A percentile compares a stretch with the other conserved stretches of the same genome.
Conservation (phyloP, 2,329 filamentous ascomycete genomes). For the Nothophaeocryptopus gaeumannii region DNA sequence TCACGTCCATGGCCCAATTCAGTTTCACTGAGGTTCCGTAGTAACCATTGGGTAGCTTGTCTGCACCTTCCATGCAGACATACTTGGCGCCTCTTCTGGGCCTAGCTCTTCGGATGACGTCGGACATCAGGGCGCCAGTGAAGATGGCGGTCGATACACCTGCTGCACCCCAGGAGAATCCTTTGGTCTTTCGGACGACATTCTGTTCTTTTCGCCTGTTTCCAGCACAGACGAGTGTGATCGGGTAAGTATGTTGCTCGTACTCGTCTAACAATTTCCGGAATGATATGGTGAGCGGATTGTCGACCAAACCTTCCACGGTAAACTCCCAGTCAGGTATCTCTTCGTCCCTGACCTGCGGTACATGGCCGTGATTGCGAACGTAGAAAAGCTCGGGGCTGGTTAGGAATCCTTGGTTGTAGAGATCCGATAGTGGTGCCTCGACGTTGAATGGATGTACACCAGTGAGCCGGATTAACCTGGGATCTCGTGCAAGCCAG, state of each 20-base stretch:
- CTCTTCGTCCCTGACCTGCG: slow-evolving; percentile 67
- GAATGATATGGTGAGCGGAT: slow-evolving; percentile 69
- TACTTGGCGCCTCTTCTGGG: slow-evolving; percentile 71
- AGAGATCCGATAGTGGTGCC: slow-evolving; percentile 74
- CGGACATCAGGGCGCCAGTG: slow-evolving; percentile 74
- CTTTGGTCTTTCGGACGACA: slow-evolving; percentile 82
- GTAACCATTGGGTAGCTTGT: slow-evolving; percentile 79
- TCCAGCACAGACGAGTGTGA: slow-evolving; percentile 88
- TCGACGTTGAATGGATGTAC: slow-evolving; percentile 91
- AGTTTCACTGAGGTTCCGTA: slow-evolving; percentile 87
- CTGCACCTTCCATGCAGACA: slow-evolving; percentile 87
- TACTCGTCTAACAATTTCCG: slow-evolving; percentile 70
- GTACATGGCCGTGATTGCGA: slow-evolving; percentile 82
- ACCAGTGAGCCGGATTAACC: slow-evolving; percentile 82
- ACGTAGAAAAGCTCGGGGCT: slow-evolving; percentile 88
- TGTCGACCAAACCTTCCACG: slow-evolving; percentile 80
- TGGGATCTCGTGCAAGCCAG: slow-evolving; percentile 75
- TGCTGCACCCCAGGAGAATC: slow-evolving; percentile 89
- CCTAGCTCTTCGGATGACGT: slow-evolving; percentile 66
- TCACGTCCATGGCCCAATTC: slow-evolving; percentile 81
- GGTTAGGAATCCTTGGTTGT: slow-evolving; percentile 79
- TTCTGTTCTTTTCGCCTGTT: slow-evolving; percentile 94
- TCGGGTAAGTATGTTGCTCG: slow-evolving; percentile 77
- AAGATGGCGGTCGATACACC: slow-evolving; percentile 84
- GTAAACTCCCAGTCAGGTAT: slow-evolving; percentile 78